Evolutionary conservation across 2,329 filamentous ascomycete species (phyloP).

Genomic region (Boeremia lycopersici): DNA sequence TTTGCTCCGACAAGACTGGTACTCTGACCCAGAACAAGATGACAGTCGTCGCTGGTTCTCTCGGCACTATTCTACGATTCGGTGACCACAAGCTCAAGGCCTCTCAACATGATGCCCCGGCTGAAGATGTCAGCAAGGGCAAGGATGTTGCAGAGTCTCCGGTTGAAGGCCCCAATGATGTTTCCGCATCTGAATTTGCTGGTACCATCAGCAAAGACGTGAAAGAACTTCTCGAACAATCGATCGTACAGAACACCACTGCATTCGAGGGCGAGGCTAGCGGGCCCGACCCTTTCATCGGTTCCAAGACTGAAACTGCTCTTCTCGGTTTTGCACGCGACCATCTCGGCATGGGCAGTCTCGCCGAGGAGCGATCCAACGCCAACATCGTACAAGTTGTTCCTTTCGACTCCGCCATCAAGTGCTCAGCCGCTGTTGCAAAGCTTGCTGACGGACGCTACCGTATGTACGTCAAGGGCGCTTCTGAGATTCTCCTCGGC

Average conservation of each 20-base stretch:
- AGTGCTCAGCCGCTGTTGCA: slow-evolving; percentile 72
- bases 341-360: slow-evolving; percentile 66
- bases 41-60: slow-evolving; percentile 72
- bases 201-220: slow-evolving; percentile 58
- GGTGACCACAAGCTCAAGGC: slow-evolving; percentile 50
- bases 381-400: slow-evolving; percentile 62
- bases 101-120: slow-evolving; percentile 17
- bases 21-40: slow-evolving; percentile 53
- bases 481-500: slow-evolving; percentile 57
- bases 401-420: slow-evolving; percentile 68
- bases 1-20: slow-evolving; percentile 70
- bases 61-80: slow-evolving; percentile 66
- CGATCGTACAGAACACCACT: slow-evolving; percentile 51
- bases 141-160: slow-evolving; percentile 41
- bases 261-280: slow-evolving; percentile 52
- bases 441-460: slow-evolving; percentile 62
- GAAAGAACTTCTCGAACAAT: slow-evolving; percentile 65
- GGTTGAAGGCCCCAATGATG: slow-evolving; percentile 52
- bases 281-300: slow-evolving; percentile 63
- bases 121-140: slow-evolving; percentile 41
- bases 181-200: slow-evolving; percentile 61
- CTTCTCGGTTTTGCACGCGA: slow-evolving; percentile 72
- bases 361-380: slow-evolving; percentile 67
- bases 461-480: slow-evolving; percentile 61
- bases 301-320: slow-evolving; percentile 79